Evolutionary conservation across 139 green algal genomes (phyloP).

Genomic region (Medakamo hakoo): DNA sequence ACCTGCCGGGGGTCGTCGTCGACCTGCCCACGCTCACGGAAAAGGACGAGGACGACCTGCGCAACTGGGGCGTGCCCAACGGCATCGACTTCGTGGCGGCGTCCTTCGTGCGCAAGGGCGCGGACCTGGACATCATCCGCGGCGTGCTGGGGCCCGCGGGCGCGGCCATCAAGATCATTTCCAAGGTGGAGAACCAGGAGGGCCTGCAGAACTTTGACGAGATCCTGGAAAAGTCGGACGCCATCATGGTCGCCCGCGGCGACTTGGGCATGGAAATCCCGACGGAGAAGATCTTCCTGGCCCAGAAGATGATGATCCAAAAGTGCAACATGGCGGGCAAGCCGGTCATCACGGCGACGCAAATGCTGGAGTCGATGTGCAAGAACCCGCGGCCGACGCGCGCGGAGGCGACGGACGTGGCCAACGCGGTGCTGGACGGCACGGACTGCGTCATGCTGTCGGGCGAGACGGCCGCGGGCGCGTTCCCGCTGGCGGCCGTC

Average conservation of each 20-base stretch:
- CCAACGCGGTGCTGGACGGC: slow-evolving; percentile 92
- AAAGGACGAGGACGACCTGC: slow-evolving; percentile 88
- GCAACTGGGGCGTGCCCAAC: slow-evolving; percentile 89
- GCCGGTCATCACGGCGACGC: slow-evolving; percentile 93
- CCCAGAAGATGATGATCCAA: slow-evolving; percentile 96
- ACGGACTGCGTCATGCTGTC: slow-evolving; percentile 96
- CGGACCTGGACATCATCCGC: slow-evolving; percentile 77
- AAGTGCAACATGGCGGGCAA: slow-evolving; percentile 88
- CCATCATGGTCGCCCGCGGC: slow-evolving; percentile 76
- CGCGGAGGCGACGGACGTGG: slow-evolving; percentile 88
- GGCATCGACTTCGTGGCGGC: slow-evolving; percentile 97
- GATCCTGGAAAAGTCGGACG: slow-evolving; percentile 77
- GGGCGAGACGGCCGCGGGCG: slow-evolving; percentile 84
- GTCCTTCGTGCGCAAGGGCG: slow-evolving; percentile 94
- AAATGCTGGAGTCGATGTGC: slow-evolving; percentile 84
- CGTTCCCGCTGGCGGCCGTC: slow-evolving; percentile 75
- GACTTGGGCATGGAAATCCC: slow-evolving; percentile 99
- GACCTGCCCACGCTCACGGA: slow-evolving; percentile 92
- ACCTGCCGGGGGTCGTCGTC: slow-evolving; percentile 90
- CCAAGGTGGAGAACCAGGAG: slow-evolving; percentile 97
- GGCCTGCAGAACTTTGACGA: slow-evolving; percentile 90
- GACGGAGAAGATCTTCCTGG: slow-evolving; percentile 98
- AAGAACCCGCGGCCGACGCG: slow-evolving; percentile 89
- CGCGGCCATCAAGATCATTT: slow-evolving; percentile 81
- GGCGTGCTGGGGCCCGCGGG: slow-evolving; percentile 65